Base-by-base conservation (phyloP, 371 early-diverging fungal species). In the Blakeslea trispora region DNA sequence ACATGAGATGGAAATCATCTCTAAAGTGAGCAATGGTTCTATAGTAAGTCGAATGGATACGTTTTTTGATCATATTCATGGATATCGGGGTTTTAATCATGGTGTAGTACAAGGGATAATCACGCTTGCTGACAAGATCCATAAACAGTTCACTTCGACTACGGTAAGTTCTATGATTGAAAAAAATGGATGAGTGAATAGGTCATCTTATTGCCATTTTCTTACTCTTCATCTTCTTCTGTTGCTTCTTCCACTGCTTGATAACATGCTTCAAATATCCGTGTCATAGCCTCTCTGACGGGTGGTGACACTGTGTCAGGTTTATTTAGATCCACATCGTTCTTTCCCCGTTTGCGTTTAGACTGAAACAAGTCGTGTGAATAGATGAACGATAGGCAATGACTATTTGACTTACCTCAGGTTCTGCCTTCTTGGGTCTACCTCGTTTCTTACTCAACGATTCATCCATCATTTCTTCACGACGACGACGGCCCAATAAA, bases 81-180 rank as follows among this genome's bases (percentile, higher is more conserved):
- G 91, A 83, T 41, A 96, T 94, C 6, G 95, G 96, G n/a, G 79
- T 77, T 43, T 79, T 74, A 65, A 96, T 96, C 66, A 91, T 75
- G 50, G 81, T 69, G 69, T 95, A 95, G 66, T 95, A 95, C 46
- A 88, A 79, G 0, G 96, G 94, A 59, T 93, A 94, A 39, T 85
- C 82, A 47, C 78, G 74, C 59, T 82, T 84, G 68, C 83, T 84
- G 10, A 91, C 92, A 35, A 93, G 65, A 45, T 88, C 88, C 69
- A 85, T 62, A 61, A 93, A 94, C 35, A 92, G 63, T 23, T 82
- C 81, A 51, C 82, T 72, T 43, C 87, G 79, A 48, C 71, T 77
- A n/a, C 89, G 35, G 13, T 53, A 59, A 9, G 41, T 37, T 14
- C 37, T 37, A 37, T 7, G 11, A 17, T 15, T 8, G 11, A 15